phyloP scores from a whole-genome alignment of 495 filamentous ascomycete genomes.

The Hypomontagnella monticulosa region DNA sequence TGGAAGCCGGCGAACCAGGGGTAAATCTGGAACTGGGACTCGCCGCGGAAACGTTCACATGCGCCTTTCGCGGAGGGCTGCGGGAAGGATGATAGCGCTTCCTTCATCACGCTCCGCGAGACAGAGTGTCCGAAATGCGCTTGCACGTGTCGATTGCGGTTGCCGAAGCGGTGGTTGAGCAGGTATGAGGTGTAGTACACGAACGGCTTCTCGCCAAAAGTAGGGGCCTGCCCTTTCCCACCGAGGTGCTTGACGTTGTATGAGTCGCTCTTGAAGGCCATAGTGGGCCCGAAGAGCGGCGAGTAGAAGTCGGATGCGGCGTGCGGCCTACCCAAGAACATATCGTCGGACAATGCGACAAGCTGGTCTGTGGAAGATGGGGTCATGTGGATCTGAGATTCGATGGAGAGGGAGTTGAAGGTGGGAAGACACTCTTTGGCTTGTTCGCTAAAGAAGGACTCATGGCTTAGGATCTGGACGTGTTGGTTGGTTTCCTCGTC shows the following conservation, averaged over 20 bases:
- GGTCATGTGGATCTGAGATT: conserved; percentile 54
- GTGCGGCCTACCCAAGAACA: conserved; percentile 54
- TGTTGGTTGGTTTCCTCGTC: conserved; percentile 40
- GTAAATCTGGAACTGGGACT: conserved; percentile 54
- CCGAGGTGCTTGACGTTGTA: conserved; percentile 51
- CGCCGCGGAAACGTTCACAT: conserved; percentile 54
- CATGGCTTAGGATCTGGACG: conserved; percentile 52
- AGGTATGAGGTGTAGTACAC: conserved; percentile 58
- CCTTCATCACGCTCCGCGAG: conserved; percentile 49
- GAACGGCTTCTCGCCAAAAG: conserved; percentile 57
- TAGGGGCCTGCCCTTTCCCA: conserved; percentile 45
- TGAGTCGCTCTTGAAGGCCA: conserved; percentile 54
- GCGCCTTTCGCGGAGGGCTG: conserved; percentile 51
- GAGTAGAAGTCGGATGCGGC: conserved; percentile 56
- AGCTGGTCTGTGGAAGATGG: conserved; percentile 46
- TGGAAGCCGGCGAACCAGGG: conserved; percentile 56
- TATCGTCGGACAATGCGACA: conserved; percentile 56
- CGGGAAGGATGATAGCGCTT: conserved; percentile 54
- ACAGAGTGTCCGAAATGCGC: conserved; percentile 56
- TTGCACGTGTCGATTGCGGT: conserved; percentile 55
- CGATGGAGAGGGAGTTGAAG: conserved; percentile 56
- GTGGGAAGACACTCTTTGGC: conserved; percentile 53
- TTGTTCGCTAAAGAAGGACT: conserved; percentile 55
- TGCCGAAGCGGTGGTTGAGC: conserved; percentile 54
- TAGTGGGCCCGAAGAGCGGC: conserved; percentile 53